Evolutionary conservation across 441 rosid genomes (phyloP), one percentile per base, ranked within the genome.

Genomic region (Francoa sonchifolia): DNA sequence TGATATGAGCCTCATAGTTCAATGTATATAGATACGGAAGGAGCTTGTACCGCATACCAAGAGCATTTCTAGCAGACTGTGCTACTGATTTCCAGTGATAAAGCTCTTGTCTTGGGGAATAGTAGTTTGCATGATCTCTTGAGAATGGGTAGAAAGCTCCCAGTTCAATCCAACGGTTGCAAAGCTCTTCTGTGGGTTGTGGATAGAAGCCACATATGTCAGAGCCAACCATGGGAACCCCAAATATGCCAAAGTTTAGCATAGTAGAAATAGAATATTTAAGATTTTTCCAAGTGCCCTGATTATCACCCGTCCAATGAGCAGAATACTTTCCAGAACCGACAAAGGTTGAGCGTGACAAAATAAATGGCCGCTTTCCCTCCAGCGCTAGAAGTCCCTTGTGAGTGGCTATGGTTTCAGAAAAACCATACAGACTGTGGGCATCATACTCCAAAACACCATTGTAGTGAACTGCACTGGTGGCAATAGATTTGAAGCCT

Each of bases 101-200:
- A 44, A 90, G 96, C 74, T 90, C 95, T 61, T 90, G 90, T 36
- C 96, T 70, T 6, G 99, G 99, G 8, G 99, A 76, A 58, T 86
- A 80, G 71, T 37, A 86, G 48, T 90, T 81, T 0, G 99, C 96
- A 21, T 86, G 99, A 57, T 90, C 96, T 63, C 96, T 78, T 1
- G 96, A 82, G 67, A 90, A 90, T 0, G 99, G 96, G 18, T 86
- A 90, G 48, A 90, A 90, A 3, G 95, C 95, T 0, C 99, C 99
- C 0, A 90, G 72, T 59, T 90, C 95, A 8, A 90, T 90, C 99
- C 99, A 90, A 13, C 99, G 84, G 58, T 90, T 90, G 55, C 99
- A 90, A 18, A 90, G 87, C 69, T 90, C 96, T 54, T 86, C 96
- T 0, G 99, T 79, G 1, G 93, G 87, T 31, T 66, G 72, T 13